Base-by-base conservation (phyloP, 345 rosid species). In the Hevea brasiliensis region DNA sequence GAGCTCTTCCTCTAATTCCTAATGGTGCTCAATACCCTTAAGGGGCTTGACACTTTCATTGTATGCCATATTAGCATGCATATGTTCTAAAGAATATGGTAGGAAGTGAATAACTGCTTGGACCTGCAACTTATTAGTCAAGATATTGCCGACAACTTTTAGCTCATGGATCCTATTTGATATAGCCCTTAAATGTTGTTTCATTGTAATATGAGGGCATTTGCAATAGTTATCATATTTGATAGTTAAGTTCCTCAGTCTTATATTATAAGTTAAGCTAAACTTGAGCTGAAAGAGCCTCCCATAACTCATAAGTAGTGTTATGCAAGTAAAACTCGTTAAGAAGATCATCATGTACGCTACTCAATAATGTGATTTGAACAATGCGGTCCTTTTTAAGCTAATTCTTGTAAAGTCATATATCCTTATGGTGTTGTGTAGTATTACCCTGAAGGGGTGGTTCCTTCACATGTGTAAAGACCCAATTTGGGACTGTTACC, bases 21-120 rank as follows among this genome's bases (percentile, higher is more conserved):
- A 8, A 20, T 72, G 68, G 8, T 12, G 35, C 0, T 11, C 17
- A 9, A 61, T 50, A 51, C 47, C 42, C 58, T 29, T 14, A 61
- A 72, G 61, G 0, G 29, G 61, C 29, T 61, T 72, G 32, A 72
- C 27, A 6, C 35, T 44, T 2, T 74, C 71, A 65, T 54, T 56
- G 15, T 74, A 56, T 1, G 8, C 51, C 32, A 63, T 45, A 7
- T 61, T 72, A 4, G 58, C 41, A 7, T 53, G 51, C 35, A 72
- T 55, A 17, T 63, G 27, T 41, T 65, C 64, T 57, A 12, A 54
- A 6, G 44, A 54, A 21, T 53, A 23, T 1, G 41, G 62, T 10
- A 73, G 23, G n/a, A 53, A 73, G 6, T 21, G 37, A 8, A 63
- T 73, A 13, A 64, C 50, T 2, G 44, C 37, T 13, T 62, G 61